Evolutionary conservation across 140 eudicot genomes (phyloP).

Genomic region (Anethum foeniculum): DNA sequence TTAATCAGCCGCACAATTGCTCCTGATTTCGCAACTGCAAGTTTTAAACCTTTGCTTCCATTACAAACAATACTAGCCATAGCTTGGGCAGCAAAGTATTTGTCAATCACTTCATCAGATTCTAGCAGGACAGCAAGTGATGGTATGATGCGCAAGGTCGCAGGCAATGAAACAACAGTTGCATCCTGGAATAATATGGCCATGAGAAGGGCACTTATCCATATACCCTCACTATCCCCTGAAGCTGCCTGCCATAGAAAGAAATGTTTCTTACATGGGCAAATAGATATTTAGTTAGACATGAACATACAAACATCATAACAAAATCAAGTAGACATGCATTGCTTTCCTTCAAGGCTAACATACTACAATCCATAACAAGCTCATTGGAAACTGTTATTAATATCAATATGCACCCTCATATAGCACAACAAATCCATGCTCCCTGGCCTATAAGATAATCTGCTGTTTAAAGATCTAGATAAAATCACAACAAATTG

Average conservation of each 20-base stretch:
- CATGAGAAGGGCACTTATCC: slow-evolving; percentile 58
- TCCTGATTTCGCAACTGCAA: slow-evolving; percentile 66
- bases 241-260: slow-evolving; percentile 52
- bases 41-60: slow-evolving; percentile 42
- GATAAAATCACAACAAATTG: neutral
- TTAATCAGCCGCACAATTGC: slow-evolving; percentile 53
- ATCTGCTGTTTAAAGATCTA: neutral
- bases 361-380: neutral
- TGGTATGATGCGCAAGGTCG: slow-evolving; percentile 43
- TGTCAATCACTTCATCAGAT: slow-evolving; percentile 60
- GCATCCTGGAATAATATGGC: slow-evolving; percentile 64
- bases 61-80: slow-evolving; percentile 59
- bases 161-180: slow-evolving; percentile 45
- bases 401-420: neutral
- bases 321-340: neutral
- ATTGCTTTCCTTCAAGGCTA: neutral
- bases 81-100: slow-evolving; percentile 68
- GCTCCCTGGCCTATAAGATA: neutral
- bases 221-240: slow-evolving; percentile 62
- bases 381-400: neutral
- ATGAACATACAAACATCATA: neutral
- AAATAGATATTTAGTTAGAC: slow-evolving; percentile 3
- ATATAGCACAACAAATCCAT: neutral
- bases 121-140: slow-evolving; percentile 48
- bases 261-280: neutral